phyloP scores from a whole-genome alignment of 495 filamentous ascomycete species.

The Penicillium longicatenatum region DNA sequence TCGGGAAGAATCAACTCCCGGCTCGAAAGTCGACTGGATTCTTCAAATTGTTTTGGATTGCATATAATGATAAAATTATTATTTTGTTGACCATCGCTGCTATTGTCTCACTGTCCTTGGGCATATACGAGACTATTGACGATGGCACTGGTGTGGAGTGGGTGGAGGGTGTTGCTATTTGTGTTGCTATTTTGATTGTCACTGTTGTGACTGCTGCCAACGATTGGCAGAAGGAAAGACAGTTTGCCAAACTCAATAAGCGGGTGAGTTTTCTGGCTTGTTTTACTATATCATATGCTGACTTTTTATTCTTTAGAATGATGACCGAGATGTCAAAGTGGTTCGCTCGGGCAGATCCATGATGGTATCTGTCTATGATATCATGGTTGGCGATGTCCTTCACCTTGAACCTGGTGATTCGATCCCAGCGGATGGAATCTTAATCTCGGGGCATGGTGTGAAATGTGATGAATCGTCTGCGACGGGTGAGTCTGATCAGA shows the following conservation, averaged over 20 bases:
- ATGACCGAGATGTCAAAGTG: constrained; percentile 77
- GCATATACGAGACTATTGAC: constrained; percentile 64
- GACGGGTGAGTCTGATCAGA: constrained; percentile 68
- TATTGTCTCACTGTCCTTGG: constrained; percentile 68
- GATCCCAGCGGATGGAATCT: constrained; percentile 62
- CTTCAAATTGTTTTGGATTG: constrained; percentile 76
- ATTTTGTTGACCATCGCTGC: constrained; percentile 75
- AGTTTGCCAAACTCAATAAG: constrained; percentile 77
- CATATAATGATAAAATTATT: constrained; percentile 84
- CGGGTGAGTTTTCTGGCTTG: constrained; percentile 40
- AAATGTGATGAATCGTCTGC: constrained; percentile 72
- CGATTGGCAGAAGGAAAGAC: constrained; percentile 77
- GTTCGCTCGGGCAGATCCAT: constrained; percentile 74
- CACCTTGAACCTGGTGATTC: constrained; percentile 75
- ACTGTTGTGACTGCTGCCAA: constrained; percentile 74
- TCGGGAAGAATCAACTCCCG: constrained; percentile 72
- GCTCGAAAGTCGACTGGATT: constrained; percentile 73
- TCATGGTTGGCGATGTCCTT: constrained; percentile 72
- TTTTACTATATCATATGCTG: neutral
- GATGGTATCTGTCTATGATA: constrained; percentile 70
- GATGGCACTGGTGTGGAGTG: constrained; percentile 62
- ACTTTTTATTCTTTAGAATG: constrained; percentile 53
- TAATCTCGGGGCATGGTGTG: constrained; percentile 62
- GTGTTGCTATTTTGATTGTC: constrained; percentile 74
- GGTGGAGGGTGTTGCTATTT: constrained; percentile 80